phyloP scores from a whole-genome alignment of 2,329 filamentous ascomycete species.

The Fusarium sp. region DNA sequence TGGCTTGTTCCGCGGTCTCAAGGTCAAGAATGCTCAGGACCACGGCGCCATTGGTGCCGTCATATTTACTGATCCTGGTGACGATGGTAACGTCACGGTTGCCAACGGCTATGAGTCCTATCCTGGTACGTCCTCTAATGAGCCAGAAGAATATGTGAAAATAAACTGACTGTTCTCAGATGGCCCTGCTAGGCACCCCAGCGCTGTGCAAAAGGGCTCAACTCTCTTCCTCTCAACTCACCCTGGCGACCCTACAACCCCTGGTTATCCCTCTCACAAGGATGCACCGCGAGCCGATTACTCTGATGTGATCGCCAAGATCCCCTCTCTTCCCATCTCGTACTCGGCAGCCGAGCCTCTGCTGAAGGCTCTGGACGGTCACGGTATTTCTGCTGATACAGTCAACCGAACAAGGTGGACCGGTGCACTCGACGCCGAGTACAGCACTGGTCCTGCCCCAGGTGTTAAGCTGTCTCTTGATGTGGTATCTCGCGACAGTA shows the following conservation, averaged over 20 bases:
- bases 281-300: conserved; percentile 74
- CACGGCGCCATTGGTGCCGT: conserved; percentile 84
- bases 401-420: conserved; percentile 72
- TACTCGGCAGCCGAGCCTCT: conserved; percentile 81
- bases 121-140: too few relatives aligned
- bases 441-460: conserved; percentile 60
- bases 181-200: conserved; percentile 82
- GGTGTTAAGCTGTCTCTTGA: conserved; percentile 71
- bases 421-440: conserved; percentile 60
- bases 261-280: conserved; percentile 83
- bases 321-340: conserved; percentile 85
- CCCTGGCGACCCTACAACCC: conserved; percentile 79
- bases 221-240: conserved; percentile 74
- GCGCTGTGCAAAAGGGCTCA: conserved; percentile 82
- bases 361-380: conserved; percentile 80
- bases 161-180: conserved; percentile 30
- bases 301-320: conserved; percentile 73
- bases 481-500: conserved; percentile 77
- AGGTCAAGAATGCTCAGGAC: conserved; percentile 86
- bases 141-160: conserved; percentile 44
- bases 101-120: conserved; percentile 79
- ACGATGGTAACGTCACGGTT: conserved; percentile 81
- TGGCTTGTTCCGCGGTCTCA: conserved; percentile 80
- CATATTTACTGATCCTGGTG: conserved; percentile 86
- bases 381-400: conserved; percentile 75